Conservation (phyloP, 2,329 filamentous ascomycete genomes). For the Sarocladium strictum region DNA sequence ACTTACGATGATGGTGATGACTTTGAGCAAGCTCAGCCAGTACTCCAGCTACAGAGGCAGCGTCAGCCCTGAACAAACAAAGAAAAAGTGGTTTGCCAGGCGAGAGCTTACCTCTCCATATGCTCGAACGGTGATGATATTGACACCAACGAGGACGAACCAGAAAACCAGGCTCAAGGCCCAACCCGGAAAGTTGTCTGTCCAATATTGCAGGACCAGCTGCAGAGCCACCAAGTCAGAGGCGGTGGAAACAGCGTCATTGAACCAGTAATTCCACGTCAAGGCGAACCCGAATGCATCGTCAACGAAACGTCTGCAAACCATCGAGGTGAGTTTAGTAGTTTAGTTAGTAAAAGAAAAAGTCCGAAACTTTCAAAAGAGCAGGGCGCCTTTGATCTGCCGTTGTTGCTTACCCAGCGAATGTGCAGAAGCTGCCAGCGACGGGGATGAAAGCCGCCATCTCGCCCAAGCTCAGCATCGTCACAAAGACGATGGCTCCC, state of each 20-base stretch:
- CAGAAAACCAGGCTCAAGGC: slow-evolving; percentile 58
- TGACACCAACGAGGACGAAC: slow-evolving; percentile 42
- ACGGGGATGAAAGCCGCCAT: slow-evolving; percentile 18
- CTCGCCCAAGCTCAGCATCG: not conserved
- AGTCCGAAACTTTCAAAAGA: not conserved
- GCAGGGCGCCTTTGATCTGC: no score
- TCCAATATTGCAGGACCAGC: slow-evolving; percentile 57
- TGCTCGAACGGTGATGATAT: slow-evolving; percentile 19
- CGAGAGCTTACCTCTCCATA: slow-evolving; percentile 25
- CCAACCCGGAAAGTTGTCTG: slow-evolving; percentile 56
- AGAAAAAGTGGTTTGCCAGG: not conserved
- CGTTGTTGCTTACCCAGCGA: slow-evolving; percentile 25
- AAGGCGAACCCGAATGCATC: slow-evolving; percentile 48
- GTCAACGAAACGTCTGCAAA: slow-evolving; percentile 40
- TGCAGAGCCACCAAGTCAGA: slow-evolving; percentile 48
- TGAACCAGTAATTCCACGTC: slow-evolving; percentile 56
- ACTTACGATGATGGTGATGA: slow-evolving; percentile 40
- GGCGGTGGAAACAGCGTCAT: slow-evolving; percentile 49
- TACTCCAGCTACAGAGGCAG: slow-evolving; percentile 41
- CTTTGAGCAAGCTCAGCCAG: slow-evolving; percentile 49
- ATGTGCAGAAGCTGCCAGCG: slow-evolving; percentile 51
- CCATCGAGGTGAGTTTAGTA: not conserved
- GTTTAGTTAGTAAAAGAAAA: slow-evolving; percentile 49
- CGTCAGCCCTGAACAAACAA: not conserved
- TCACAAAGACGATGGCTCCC: not conserved